These are phyloP conservation scores for Sphagnurus paluster DNA, from an alignment of 1,284 basidiomycete genomes.

Conservation along the genomic window DNA sequence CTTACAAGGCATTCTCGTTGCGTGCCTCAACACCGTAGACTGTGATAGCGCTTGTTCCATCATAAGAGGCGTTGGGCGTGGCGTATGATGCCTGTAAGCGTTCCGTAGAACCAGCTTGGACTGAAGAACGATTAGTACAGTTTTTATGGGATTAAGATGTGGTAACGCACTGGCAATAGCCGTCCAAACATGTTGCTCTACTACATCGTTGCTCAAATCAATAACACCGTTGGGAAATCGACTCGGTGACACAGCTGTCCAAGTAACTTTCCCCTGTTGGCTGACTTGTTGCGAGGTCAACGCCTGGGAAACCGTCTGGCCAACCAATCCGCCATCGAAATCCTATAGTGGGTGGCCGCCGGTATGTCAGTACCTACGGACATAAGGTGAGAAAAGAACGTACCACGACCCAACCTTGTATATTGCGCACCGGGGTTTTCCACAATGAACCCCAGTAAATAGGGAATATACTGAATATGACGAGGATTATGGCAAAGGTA, in stretches of 20 bases:
- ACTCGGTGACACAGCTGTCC: conserved; percentile 41
- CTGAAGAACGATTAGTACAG: conserved; percentile 24
- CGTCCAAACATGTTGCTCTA: conserved; percentile 43
- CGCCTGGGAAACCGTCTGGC: conserved; percentile 37
- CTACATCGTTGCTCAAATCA: conserved; percentile 35
- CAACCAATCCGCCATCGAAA: conserved; percentile 51
- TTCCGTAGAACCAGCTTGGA: conserved; percentile 38
- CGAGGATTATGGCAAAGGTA: conserved; percentile 29
- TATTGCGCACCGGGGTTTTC: conserved; percentile 35
- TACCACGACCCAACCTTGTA: conserved; percentile 45
- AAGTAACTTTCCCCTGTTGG: conserved; percentile 32
- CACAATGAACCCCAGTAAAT: conserved; percentile 52
- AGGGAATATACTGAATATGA: conserved; percentile 42
- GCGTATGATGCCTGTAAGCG: conserved; percentile 29
- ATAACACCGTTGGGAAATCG: conserved; percentile 41
- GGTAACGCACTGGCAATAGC: conserved; percentile 37
- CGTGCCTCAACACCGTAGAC: conserved; percentile 36
- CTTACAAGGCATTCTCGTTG: conserved; percentile 52
- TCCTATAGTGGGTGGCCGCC: conserved; percentile 34
- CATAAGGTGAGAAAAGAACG: conserved; percentile 11
- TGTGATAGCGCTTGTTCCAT: conserved; percentile 33
- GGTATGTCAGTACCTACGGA: not conserved
- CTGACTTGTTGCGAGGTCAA: conserved; percentile 28
- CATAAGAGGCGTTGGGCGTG: conserved; percentile 30
- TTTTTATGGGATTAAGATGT: not conserved